Base-by-base conservation (phyloP, 2,329 filamentous ascomycete species). In the Pezicula neosporulosa region DNA sequence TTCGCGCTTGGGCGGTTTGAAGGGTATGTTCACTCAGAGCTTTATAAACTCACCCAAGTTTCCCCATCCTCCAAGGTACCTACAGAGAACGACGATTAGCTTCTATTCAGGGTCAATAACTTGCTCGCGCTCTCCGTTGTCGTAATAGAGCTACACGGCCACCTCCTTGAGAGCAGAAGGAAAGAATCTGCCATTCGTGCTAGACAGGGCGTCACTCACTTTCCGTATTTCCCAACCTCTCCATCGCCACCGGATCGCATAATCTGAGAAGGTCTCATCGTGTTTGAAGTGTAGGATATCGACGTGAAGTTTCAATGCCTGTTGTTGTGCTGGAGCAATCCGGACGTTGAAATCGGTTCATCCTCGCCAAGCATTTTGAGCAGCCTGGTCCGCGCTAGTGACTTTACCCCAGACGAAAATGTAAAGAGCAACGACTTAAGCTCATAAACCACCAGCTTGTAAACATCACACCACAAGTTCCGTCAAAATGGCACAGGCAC, bases 401-500 rank as follows among this genome's bases (percentile, higher is more conserved):
- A 6, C 21, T n/a, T 15, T 16, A 16, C 16, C 39, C 27, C 41
- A 41, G 27, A 16, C n/a, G 42, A 44, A 44, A 36, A 51, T 47
- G 43, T 48, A 35, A 48, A 36, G 28, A 39, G 33, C 44, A 16
- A 48, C 30, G 42, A 28, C 42, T 28, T 30, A 13, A 45, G 38
- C 38, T 42, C 21, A 18, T 24, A 19, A 21, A 19, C 7, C 18
- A 42, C 16, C 39, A 42, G 39, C 39, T 42, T 42, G 39, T 42
- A 42, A 42, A 42, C 39, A 42, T 42, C 24, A 18, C 39, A 42
- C 16, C 39, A 18, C 19, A 15, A 28, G 12, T 28, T 27, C 37
- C 42, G 42, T 47, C 66, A 66, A 59, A 16, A 74, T 74, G 72
- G 70, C 71, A 58, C 77, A 80, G 66, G 71, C 74, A 44, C 78